These are phyloP conservation scores for Sporothrix brasiliensis DNA, from an alignment of 2,329 filamentous ascomycete species.

Conservation along the genomic window DNA sequence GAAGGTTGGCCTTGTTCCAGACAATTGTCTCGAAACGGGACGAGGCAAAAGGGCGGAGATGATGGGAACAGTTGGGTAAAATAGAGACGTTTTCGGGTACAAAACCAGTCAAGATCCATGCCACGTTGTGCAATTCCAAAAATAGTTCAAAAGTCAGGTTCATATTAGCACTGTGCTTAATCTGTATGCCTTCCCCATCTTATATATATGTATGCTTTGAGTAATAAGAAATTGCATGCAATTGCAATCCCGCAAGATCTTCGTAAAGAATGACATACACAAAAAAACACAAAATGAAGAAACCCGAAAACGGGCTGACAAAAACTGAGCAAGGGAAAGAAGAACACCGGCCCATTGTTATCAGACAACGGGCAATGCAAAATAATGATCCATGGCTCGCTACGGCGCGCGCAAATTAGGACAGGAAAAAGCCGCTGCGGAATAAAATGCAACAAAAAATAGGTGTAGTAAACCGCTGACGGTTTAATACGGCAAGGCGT, in stretches of 20 bases:
- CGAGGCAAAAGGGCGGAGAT: not conserved
- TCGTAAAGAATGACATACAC: not conserved
- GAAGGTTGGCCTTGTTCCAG: not conserved
- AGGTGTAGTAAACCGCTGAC: not conserved
- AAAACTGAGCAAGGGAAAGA: not conserved
- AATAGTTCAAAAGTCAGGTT: too few relatives aligned
- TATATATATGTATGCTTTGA: not conserved
- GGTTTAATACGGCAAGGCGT: slow-evolving; percentile 35
- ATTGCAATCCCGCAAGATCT: not conserved
- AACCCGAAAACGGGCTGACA: not conserved
- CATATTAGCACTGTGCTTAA: not conserved
- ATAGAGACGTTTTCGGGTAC: not conserved
- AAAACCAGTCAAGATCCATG: too few relatives aligned
- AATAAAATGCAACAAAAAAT: not conserved
- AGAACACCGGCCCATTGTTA: not conserved
- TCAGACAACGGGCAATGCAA: slow-evolving; percentile 1
- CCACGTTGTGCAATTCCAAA: too few relatives aligned
- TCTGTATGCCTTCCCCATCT: not conserved
- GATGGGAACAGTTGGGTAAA: not conserved
- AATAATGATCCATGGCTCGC: not conserved
- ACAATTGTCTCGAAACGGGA: not conserved
- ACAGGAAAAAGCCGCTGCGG: not conserved
- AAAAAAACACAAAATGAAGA: not conserved
- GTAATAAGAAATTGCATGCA: not conserved
- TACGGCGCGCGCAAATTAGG: slow-evolving; percentile 4